A percentile compares a stretch with the other conserved stretches of the same genome.
phyloP scores from a whole-genome alignment of 345 rosid genomes.

The Excoecaria cochinchinensis region DNA sequence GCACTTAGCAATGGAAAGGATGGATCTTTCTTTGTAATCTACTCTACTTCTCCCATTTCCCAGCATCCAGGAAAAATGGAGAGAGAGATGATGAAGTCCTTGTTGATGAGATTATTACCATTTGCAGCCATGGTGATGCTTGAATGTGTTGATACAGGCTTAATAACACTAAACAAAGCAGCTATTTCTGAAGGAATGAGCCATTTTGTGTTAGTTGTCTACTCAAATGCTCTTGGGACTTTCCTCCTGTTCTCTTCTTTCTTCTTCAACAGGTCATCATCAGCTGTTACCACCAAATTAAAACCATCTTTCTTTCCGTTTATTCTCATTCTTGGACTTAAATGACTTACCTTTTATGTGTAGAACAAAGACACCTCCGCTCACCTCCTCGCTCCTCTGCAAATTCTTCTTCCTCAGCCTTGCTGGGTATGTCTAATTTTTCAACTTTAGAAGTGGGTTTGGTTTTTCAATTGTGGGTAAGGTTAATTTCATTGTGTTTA shows the following conservation, averaged over 20 bases:
- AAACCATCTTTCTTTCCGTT: background rate
- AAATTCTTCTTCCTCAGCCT: slow-evolving; percentile 48
- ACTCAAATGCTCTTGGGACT: slow-evolving; percentile 43
- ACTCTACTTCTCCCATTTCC: background rate
- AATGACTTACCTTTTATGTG: background rate
- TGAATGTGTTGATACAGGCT: slow-evolving; percentile 39
- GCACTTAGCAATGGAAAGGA: background rate
- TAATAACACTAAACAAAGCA: slow-evolving; percentile 48
- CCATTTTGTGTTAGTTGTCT: slow-evolving; percentile 42
- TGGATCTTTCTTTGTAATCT: background rate
- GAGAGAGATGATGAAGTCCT: slow-evolving; percentile 20
- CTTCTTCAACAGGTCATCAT: slow-evolving; percentile 30
- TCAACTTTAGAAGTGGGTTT: slow-evolving; percentile 3
- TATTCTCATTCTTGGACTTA: background rate
- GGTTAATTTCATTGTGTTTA: background rate
- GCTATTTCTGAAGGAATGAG: slow-evolving; percentile 52
- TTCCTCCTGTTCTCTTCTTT: slow-evolving; percentile 38
- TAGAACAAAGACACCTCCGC: slow-evolving; percentile 40
- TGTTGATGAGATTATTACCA: slow-evolving; percentile 27
- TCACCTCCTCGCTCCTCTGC: slow-evolving; percentile 41
- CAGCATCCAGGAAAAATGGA: too few relatives aligned
- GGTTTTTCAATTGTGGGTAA: background rate
- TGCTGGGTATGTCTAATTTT: slow-evolving; percentile 33
- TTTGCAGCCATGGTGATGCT: slow-evolving; percentile 44
- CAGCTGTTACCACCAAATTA: too few relatives aligned